Base-by-base conservation (phyloP, 495 filamentous ascomycete genomes). In the Bryoglossum gracile region DNA sequence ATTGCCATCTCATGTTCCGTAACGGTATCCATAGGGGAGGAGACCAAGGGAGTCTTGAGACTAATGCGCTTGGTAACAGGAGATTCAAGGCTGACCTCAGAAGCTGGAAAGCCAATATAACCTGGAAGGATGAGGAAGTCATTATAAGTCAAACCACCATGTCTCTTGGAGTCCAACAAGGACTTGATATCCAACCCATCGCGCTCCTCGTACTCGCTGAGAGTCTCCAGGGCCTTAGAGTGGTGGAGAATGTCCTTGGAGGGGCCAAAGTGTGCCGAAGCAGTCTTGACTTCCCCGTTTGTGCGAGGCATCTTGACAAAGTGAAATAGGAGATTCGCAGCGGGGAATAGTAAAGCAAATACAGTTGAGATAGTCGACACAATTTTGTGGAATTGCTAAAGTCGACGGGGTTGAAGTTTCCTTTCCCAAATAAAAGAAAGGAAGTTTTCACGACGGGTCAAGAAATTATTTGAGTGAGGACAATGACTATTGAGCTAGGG, bases 1-100 rank as follows among this genome's bases (percentile, higher is more conserved):
- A 99, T 96, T 43, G 92, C 92, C 92, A 99, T 99, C 64, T 92
- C 89, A 67, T 94, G 84, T 70, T 97, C 92, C 11, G 92, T 99
- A 60, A 99, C 92, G 26, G 92, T 99, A 74, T 99, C 92, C 92
- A 99, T 99, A 58, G 92, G 94, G 19, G 90, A 96, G 19, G 94
- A 97, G 39, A 95, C 76, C 57, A 99, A 83, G 33, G 92, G 92
- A 8, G 87, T 89, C 76, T 95, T 99, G 58, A 99, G 72, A 11
- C 82, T 79, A 66, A 97, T 91, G 56, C 87, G 81, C 78, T 89
- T 94, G 53, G 92, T 97, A 53, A 99, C 78, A 32, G 86, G 87
- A 14, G 90, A 87, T 44, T 96, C 92, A 37, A 97, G 83, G 42
- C 69, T 70, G 46, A 97, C 94, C 57, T 87, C 86, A 35, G 87